These are phyloP conservation scores for Asterella californica DNA, from an alignment of 225 moss, liverwort and hornwort species.

Conservation along the genomic window DNA sequence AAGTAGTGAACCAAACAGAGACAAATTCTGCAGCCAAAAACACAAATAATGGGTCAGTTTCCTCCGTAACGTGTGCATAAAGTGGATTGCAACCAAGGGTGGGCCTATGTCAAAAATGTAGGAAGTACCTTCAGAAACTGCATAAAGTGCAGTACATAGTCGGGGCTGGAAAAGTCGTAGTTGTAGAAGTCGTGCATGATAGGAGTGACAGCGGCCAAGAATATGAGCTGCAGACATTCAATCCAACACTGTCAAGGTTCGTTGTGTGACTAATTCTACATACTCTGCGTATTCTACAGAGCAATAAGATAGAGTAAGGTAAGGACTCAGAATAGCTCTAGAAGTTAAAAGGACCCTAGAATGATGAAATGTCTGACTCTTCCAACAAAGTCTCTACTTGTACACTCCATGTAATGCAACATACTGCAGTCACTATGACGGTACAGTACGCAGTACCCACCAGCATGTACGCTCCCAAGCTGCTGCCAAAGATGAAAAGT, in stretches of 20 bases:
- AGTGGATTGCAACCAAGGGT: not conserved
- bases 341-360: no score
- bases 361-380: no score
- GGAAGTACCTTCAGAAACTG: conserved; percentile 76
- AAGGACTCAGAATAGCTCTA: no score
- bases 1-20: conserved; percentile 84
- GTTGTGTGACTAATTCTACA: no score
- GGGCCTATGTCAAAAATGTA: not conserved
- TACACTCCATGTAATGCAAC: no score
- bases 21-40: conserved; percentile 64
- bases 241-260: no score
- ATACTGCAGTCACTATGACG: no score
- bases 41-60: not conserved
- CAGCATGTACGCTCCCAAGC: conserved; percentile 82
- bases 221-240: conserved; percentile 51
- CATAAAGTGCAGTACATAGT: conserved; percentile 78
- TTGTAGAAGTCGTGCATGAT: conserved; percentile 99
- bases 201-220: conserved; percentile 76
- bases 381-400: no score
- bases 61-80: not conserved
- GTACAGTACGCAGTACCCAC: conserved; percentile 32
- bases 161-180: conserved; percentile 74
- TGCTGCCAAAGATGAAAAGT: conserved; percentile 86
- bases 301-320: no score
- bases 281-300: no score